Conservation (phyloP, 805 yeast species). For the Metschnikowia similis region DNA sequence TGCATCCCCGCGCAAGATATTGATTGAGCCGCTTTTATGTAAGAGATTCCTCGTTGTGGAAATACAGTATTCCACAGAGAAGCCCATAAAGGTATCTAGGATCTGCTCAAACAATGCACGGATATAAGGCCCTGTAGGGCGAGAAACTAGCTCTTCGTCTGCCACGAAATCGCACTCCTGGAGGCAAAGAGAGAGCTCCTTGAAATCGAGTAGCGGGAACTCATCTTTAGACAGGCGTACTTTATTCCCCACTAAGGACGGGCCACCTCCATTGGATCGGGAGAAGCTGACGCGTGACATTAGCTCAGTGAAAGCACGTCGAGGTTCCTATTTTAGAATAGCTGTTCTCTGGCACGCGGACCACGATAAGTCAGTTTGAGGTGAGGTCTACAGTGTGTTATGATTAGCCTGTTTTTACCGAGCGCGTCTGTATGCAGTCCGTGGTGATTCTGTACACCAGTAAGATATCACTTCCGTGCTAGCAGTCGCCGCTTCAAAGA, state of each 20-base stretch:
- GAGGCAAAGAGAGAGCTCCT: slow-evolving; percentile 56
- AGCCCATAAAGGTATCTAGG: slow-evolving; percentile 55
- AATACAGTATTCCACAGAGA: slow-evolving; percentile 28
- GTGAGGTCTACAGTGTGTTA: slow-evolving; percentile 1
- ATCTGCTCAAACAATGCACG: slow-evolving; percentile 56
- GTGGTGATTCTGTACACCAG: neutral
- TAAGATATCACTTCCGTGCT: neutral
- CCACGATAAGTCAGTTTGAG: neutral
- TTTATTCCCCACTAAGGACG: slow-evolving; percentile 1
- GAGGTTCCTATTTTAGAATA: neutral
- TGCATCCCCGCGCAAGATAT: slow-evolving; percentile 2
- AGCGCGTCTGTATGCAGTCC: slow-evolving; percentile 1
- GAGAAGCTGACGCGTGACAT: slow-evolving; percentile 10
- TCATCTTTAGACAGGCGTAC: slow-evolving; percentile 32
- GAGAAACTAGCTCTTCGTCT: slow-evolving; percentile 52
- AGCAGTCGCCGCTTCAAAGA: neutral
- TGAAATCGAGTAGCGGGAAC: slow-evolving; percentile 58
- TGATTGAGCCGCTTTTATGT: slow-evolving; percentile 7
- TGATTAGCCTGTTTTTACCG: slow-evolving; percentile 2
- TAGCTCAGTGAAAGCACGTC: neutral
- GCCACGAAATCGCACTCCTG: slow-evolving; percentile 60
- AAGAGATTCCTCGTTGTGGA: slow-evolving; percentile 20
- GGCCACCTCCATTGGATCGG: slow-evolving; percentile 4
- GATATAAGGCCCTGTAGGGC: slow-evolving; percentile 56
- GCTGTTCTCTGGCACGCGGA: neutral